Evolutionary conservation across 495 filamentous ascomycete genomes (phyloP), one percentile per base, ranked within the genome.

Genomic region (Penicillium cosmopolitanum): DNA sequence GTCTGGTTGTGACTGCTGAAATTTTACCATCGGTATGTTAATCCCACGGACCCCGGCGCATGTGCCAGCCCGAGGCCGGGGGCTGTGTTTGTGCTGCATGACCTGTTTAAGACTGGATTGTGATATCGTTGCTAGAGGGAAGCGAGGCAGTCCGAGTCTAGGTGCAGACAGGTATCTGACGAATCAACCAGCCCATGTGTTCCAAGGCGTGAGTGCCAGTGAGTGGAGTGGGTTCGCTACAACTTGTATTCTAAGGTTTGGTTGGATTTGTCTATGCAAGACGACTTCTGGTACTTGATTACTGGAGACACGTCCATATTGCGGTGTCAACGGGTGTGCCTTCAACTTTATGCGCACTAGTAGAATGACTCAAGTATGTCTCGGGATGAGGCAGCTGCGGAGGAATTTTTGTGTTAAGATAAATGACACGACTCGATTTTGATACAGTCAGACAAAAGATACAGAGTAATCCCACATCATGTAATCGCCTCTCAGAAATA

Each of bases 21-120:
- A 9, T 12, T 12, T 9, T 31, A 31, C 28, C 28, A 31, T 8
- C 4, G 6, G 28, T 31, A 31, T 31, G 43, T 50, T 51, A 43
- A 60, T 55, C 51, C 44, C 42, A 60, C 57, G 57, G 50, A 15
- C 46, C n/a, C 46, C 56, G 21, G 15, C 40, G 8, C 48, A 51
- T 51, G 50, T 51, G 31, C 25, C 12, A 36, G 13, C 19, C 50
- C 50, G 33, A 51, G 50, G 23, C 50, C 23, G 46, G n/a, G 23
- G 18, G 46, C 21, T 48, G 46, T 48, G 18, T n/a, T 28, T 48
- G 46, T 48, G 21, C 46, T 48, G 46, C 46, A 48, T 28, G n/a
- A 31, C 23, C 46, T 48, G 21, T 28, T 48, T 18, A 44, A 9
- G 8, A 19, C 42, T 44, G 13, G n/a, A 16, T 40, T 40, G 36